These are phyloP conservation scores for Bryoerythrophyllum caledonicum DNA, from an alignment of 225 moss, liverwort and hornwort genomes.

Conservation along the genomic window DNA sequence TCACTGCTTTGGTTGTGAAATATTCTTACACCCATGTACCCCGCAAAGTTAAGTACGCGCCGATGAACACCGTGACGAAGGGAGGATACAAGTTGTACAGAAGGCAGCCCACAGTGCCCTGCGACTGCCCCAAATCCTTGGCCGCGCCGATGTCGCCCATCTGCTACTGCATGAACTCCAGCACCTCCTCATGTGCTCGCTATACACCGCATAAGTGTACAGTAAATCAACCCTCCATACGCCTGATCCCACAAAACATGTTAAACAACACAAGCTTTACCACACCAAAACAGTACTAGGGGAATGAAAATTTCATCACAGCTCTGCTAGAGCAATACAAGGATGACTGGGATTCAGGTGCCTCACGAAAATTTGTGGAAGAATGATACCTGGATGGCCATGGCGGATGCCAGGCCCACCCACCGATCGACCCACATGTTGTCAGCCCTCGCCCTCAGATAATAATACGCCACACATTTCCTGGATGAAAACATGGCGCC, in stretches of 20 bases:
- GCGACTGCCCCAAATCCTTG: constrained; percentile 77
- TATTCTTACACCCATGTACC: constrained; percentile 67
- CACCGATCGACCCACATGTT: constrained; percentile 70
- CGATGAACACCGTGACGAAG: constrained; percentile 69
- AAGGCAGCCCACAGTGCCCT: constrained; percentile 84
- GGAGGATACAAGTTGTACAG: constrained; percentile 76
- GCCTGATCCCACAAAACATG: constrained; percentile 35
- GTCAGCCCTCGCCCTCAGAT: background rate
- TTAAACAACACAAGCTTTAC: background rate
- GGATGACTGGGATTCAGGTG: too few species aligned
- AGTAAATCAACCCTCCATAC: constrained; percentile 90
- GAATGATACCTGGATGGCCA: constrained; percentile 70
- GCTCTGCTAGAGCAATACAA: too few species aligned
- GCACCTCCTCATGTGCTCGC: constrained; percentile 75
- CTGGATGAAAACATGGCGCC: background rate
- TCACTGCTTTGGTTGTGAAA: background rate
- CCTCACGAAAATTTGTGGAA: too few species aligned
- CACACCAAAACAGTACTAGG: background rate
- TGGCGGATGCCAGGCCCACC: constrained; percentile 83
- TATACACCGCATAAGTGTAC: constrained; percentile 89
- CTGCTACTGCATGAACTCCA: constrained; percentile 73
- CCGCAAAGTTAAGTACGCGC: constrained; percentile 68
- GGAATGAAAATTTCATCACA: too few species aligned
- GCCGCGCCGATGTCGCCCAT: constrained; percentile 84
- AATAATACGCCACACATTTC: background rate